A percentile compares a stretch with the other conserved stretches of the same genome.
Evolutionary conservation across 2,329 filamentous ascomycete genomes (phyloP).

Genomic region (Exophiala sp.): DNA sequence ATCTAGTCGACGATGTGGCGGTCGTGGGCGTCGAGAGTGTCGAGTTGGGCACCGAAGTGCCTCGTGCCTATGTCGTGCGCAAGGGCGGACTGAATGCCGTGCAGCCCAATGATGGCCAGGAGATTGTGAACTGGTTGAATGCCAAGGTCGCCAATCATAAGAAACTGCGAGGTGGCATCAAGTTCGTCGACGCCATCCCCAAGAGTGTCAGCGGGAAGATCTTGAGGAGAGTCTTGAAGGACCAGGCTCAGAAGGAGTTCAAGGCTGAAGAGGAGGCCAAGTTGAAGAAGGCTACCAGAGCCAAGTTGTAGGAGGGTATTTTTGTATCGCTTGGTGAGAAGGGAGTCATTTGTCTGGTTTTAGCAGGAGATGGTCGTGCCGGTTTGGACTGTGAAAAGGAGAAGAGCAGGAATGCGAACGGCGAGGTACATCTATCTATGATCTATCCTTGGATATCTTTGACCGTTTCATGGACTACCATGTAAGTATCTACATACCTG

Average conservation of each 20-base stretch:
- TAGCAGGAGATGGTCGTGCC: too few relatives aligned
- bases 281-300: constrained; percentile 7
- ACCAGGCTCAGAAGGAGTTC: constrained; percentile 30
- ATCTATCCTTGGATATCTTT: too few relatives aligned
- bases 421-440: too few relatives aligned
- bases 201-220: constrained; percentile 39
- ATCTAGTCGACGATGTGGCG: constrained; percentile 40
- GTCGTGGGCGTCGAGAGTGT: constrained; percentile 41
- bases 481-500: too few relatives aligned
- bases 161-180: constrained; percentile 35
- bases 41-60: constrained; percentile 37
- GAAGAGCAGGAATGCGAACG: too few relatives aligned
- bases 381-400: too few relatives aligned
- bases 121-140: constrained; percentile 33
- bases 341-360: background rate
- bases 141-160: constrained; percentile 34
- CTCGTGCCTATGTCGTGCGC: constrained; percentile 40
- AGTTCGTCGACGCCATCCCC: constrained; percentile 36
- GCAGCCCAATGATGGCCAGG: constrained; percentile 45
- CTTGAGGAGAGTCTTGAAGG: constrained; percentile 34
- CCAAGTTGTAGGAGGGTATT: constrained; percentile 23
- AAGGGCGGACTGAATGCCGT: constrained; percentile 42
- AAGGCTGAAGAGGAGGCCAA: constrained; percentile 28
- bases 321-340: background rate
- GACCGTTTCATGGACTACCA: too few relatives aligned